phyloP scores from a whole-genome alignment of 1,284 basidiomycete species.

The Fistulina hepatica region DNA sequence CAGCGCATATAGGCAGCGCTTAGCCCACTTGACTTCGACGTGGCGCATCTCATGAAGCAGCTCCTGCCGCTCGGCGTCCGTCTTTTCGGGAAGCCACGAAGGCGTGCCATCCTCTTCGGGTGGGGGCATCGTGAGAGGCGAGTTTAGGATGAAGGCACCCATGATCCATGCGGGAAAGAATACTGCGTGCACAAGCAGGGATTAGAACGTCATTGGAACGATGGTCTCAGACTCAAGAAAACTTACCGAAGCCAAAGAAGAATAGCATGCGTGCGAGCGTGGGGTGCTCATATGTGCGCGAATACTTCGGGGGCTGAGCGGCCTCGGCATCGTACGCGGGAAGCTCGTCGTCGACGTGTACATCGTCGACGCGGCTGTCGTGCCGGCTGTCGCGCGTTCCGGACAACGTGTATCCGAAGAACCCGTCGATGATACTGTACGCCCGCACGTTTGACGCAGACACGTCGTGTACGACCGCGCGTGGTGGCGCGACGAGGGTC shows the following conservation, averaged over 20 bases:
- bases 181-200: conserved; percentile 21
- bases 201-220: conserved; percentile 5
- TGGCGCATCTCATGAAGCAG: conserved; percentile 26
- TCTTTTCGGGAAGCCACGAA: conserved; percentile 37
- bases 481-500: too few relatives aligned
- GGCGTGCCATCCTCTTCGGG: conserved; percentile 6
- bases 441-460: too few relatives aligned
- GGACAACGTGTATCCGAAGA: conserved; percentile 12
- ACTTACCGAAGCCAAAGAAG: conserved; percentile 33
- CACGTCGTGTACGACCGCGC: too few relatives aligned
- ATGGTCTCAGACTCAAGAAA: neutral
- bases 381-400: conserved; percentile 14
- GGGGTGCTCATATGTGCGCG: conserved; percentile 21
- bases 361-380: conserved; percentile 4
- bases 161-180: conserved; percentile 30
- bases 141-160: conserved; percentile 24
- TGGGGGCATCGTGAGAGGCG: conserved; percentile 20
- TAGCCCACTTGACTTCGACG: conserved; percentile 32
- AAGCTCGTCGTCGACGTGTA: conserved; percentile 10
- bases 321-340: conserved; percentile 12
- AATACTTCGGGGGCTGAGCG: conserved; percentile 11
- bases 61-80: conserved; percentile 31
- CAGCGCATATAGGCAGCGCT: too few relatives aligned
- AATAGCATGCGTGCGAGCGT: conserved; percentile 35
- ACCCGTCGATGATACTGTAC: too few relatives aligned